These are phyloP conservation scores for Entamoeba dispar DNA, from an alignment of 208 protist genomes.

Conservation along the genomic window DNA sequence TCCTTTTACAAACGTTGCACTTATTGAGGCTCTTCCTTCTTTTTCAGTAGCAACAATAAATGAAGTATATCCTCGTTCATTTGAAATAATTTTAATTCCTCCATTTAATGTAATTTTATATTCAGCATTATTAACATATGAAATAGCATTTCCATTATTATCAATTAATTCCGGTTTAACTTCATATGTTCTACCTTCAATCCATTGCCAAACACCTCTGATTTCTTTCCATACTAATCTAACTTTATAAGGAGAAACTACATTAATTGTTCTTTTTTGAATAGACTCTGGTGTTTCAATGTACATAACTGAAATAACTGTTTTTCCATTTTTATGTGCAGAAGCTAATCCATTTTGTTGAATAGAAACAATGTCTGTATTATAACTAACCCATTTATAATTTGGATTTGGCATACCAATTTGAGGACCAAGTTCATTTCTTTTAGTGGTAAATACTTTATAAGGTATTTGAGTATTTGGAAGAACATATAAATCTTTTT, in stretches of 20 bases:
- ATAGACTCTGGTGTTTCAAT: neutral
- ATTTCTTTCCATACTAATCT: neutral
- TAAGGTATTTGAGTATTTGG: neutral
- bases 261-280: neutral
- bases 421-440: neutral
- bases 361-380: neutral
- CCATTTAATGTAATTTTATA: neutral
- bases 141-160: neutral
- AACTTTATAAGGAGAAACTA: neutral
- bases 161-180: neutral
- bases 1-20: neutral
- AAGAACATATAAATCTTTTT: neutral
- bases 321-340: neutral
- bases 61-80: neutral
- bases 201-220: neutral
- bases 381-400: neutral
- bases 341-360: neutral
- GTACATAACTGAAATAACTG: neutral
- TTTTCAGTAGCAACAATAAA: neutral
- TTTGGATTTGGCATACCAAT: neutral
- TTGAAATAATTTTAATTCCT: neutral
- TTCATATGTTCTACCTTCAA: neutral
- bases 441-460: neutral
- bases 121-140: neutral
- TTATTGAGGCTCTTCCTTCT: neutral